Base-by-base conservation (phyloP, 345 rosid genomes). In the Psidium friedrichsthalianum region DNA sequence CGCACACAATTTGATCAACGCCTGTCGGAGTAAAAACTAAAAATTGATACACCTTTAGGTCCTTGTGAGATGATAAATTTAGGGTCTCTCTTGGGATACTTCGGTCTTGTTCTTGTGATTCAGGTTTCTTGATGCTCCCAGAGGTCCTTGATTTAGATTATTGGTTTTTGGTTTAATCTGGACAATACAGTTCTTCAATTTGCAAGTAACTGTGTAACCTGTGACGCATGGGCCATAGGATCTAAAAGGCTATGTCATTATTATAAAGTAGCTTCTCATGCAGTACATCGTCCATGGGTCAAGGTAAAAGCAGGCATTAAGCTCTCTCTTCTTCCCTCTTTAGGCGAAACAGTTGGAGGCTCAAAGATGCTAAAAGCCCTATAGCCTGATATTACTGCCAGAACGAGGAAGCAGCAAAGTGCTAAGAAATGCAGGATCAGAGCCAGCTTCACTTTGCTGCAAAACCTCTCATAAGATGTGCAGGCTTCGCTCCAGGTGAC, bases 401-500 rank as follows among this genome's bases (percentile, higher is more conserved):
- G 90, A 85, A 89, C 27, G 55, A 96, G 82, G 89, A 93, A 95
- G 83, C 93, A 94, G 87, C 85, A 58, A 56, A 96, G 89, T 59
- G 88, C 91, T 87, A 93, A 54, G 80, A 87, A 92, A 88, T 97
- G 98, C 87, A 97, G 90, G 57, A 92, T 85, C 86, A 93, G 87
- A 27, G 98, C 95, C 74, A 89, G 82, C 86, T 90, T 89, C 90
- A 94, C 90, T 87, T 86, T 92, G 20, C 85, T 82, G 92, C 98
- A 96, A 78, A 91, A 95, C 57, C 90, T 92, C 51, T 94, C 93
- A 84, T 92, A 94, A 10, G 93, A 86, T 86, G 85, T 86, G 89
- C 98, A 93, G 59, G 93, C 91, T 91, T 96, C 96, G 86, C 98
- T 97, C 99, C 98, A 97, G 82, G 98, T 90, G 81, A 97, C 91